Conservation (phyloP, 164 flowering plant species). For the Stephania yunnanensis region DNA sequence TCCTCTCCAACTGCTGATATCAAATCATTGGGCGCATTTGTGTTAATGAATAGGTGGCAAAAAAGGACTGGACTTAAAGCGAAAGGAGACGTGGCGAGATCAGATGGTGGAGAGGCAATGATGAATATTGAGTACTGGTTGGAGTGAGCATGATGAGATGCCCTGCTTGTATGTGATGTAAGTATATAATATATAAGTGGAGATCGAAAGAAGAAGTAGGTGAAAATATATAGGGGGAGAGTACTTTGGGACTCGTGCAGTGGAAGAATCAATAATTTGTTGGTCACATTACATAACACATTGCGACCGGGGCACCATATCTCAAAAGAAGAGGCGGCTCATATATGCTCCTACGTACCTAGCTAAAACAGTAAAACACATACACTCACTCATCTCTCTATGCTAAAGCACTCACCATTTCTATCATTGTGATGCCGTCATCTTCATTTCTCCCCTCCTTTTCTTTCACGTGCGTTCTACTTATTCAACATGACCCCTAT, state of each 20-base stretch:
- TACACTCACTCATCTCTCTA: too few relatives aligned
- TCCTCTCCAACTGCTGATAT: too few relatives aligned
- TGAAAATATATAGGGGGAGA: not conserved
- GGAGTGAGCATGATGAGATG: too few relatives aligned
- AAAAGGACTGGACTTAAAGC: too few relatives aligned
- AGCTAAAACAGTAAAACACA: not conserved
- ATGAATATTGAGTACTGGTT: too few relatives aligned
- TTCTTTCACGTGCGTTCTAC: slow-evolving; percentile 37
- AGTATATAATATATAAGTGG: too few relatives aligned
- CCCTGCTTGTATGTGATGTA: too few relatives aligned
- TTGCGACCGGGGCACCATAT: not conserved
- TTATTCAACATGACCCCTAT: not conserved
- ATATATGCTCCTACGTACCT: not conserved
- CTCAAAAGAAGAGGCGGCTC: slow-evolving; percentile 20
- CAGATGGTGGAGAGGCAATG: too few relatives aligned
- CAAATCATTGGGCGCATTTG: too few relatives aligned
- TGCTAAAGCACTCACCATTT: not conserved
- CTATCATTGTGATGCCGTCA: slow-evolving; percentile 30
- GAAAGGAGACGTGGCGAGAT: too few relatives aligned
- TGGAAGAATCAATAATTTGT: not conserved
- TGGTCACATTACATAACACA: too few relatives aligned
- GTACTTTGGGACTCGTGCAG: not conserved
- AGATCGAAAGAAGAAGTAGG: not conserved
- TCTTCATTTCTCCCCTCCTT: slow-evolving; percentile 1
- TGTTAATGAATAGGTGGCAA: too few relatives aligned